These are phyloP conservation scores for Meyerozyma athensensis DNA, from an alignment of 1,139 yeast species.

Conservation along the genomic window DNA sequence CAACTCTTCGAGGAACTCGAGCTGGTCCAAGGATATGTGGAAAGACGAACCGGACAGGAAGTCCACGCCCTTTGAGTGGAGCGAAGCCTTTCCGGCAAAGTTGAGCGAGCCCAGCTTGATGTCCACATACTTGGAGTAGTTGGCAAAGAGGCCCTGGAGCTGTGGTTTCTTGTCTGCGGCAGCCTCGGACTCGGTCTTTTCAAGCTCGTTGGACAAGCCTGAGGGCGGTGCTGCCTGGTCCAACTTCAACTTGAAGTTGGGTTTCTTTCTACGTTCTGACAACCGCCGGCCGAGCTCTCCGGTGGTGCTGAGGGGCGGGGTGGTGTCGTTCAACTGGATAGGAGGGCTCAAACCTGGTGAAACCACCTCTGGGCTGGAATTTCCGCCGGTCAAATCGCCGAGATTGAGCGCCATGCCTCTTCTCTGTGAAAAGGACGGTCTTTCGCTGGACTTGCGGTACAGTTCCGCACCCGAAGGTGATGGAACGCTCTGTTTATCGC, in stretches of 20 bases:
- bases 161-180: constrained; percentile 17
- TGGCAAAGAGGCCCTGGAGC: constrained; percentile 64
- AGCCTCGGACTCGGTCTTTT: constrained; percentile 4
- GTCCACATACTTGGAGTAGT: constrained; percentile 83
- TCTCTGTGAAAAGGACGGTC: constrained; percentile 54
- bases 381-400: constrained; percentile 20
- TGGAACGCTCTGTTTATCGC: constrained; percentile 11
- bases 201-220: constrained; percentile 9
- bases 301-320: constrained; percentile 20
- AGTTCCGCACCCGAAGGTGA: constrained; percentile 13
- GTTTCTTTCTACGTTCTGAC: constrained; percentile 35
- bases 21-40: constrained; percentile 78
- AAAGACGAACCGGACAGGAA: constrained; percentile 86
- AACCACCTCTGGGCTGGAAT: constrained; percentile 5
- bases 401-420: constrained; percentile 52
- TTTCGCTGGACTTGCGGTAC: constrained; percentile 20
- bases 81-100: constrained; percentile 88
- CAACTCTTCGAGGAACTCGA: constrained; percentile 77
- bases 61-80: constrained; percentile 88
- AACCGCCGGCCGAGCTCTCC: constrained; percentile 34
- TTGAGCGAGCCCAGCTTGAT: constrained; percentile 87
- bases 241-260: constrained; percentile 36
- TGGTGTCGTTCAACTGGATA: constrained; percentile 4
- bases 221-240: constrained; percentile 10
- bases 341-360: constrained; percentile 15